Evolutionary conservation across 2,329 filamentous ascomycete genomes (phyloP), one percentile per base, ranked within the genome.

Genomic region (Fusarium sp.): DNA sequence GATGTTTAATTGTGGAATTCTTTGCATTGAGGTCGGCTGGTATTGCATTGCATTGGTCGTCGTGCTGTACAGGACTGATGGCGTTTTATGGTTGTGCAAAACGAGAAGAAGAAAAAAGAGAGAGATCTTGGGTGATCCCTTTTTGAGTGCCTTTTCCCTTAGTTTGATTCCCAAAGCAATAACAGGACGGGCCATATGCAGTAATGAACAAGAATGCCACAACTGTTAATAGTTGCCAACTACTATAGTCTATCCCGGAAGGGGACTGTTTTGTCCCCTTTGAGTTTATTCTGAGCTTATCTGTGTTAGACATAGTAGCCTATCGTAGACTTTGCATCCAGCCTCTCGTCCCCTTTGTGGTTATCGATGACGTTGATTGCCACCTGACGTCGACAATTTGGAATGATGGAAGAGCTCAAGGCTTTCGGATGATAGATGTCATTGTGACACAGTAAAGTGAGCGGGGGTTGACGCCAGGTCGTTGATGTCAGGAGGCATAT

Each of bases 1-100:
- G 74, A 67, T 66, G 69, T 68, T 70, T 73, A 74, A 76, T 75
- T 59, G 75, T 76, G 77, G 78, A 77, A 81, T 79, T 73, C 79
- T 74, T 59, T 73, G 71, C 73, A 75, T 75, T 63, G 52, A 68
- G 73, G 68, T 67, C 46, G 73, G 73, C 58, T 72, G 66, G 70
- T 71, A 67, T 73, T 74, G 72, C 72, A 76, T 76, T 73, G 72
- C 72, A 75, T 74, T 65, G 74, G 68, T 72, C 66, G 64, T 71
- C 63, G 57, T 69, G 63, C 58, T 75, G 67, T 69, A 70, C 63
- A 73, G 68, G 72, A 61, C 68, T 61, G 63, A 68, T 60, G 74
- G 75, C 75, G 74, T 76, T 76, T 74, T 75, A 72, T 63, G 69
- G 71, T 72, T 72, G 63, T 64, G 66, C 46, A 69, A 68, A 67